Evolutionary conservation across 768 basidiomycete species (phyloP), one percentile per base, ranked within the genome.

Genomic region (Kwoniella europaea): DNA sequence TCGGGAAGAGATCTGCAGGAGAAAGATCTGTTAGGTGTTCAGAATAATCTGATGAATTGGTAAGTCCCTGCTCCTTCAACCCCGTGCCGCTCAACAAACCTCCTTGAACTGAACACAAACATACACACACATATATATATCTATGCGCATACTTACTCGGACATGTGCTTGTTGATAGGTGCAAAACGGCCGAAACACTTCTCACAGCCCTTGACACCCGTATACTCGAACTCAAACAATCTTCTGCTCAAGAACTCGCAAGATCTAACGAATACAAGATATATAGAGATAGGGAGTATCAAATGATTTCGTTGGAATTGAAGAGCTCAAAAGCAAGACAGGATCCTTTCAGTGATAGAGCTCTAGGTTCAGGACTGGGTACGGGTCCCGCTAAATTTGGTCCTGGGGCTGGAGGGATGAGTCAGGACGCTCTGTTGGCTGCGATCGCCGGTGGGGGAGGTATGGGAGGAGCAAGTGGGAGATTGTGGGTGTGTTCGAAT

Each of bases 1-100:
- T 90, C 94, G 87, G 96, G 96, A 0, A 85, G 96, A 65, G 96
- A 99, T 84, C 85, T 98, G 12, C 10, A 68, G 27, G 68, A 64
- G 1, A 67, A 64, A 12, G 73, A 76, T 4, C 65, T 77, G 27
- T 46, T 63, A 20, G 27, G 66, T 27, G 52, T 80, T n/a, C 65
- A 76, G 20, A 41, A 58, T 35, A 41, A 76, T 55, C 58, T 84
- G 43, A 44, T 74, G 44, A 78, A 76, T 29, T 84, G 84, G 84
- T 83, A n/a, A 64, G 82, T 76, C n/a, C 20, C 41, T 53, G 41
- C n/a, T 10, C 54, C 7, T 24, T 24, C 10, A 59, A 52, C 35
- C 35, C 35, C 35, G 35, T 7, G 7, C 35, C 35, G 35, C 5
- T 35, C 3, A 35, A 35, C 35, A 35, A 35, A 7, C 7, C 35